Base-by-base conservation (phyloP, 495 filamentous ascomycete species). In the Tuber umbilicatum region DNA sequence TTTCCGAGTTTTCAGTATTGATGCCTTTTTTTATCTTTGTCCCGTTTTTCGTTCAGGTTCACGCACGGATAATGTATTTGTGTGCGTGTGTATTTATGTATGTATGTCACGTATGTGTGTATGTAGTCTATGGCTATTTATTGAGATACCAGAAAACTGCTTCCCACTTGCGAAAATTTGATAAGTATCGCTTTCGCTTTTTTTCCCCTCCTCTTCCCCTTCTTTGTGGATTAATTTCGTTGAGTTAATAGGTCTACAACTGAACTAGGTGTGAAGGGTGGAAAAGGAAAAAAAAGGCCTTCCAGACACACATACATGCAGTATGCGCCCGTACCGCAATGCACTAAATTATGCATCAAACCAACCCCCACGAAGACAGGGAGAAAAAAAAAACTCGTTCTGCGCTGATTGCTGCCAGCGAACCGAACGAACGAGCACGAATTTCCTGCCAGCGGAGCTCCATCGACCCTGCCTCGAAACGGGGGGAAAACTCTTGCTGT, bases 381-480 rank as follows among this genome's bases (percentile, higher is more conserved):
- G 2, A 10, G 21, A n/a, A n/a, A 50, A 50, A 64, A 64, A 64
- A 64, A 17, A 31, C 55, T 64, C 55, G 31, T 64, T 27, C 55
- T 64, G 9, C 50, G 50, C n/a, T 60, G 50, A 60, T 60, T 60
- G 50, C 50, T 60, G 50, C 50, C 50, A 60, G 50, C 50, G 50
- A 60, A 60, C 50, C 50, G 50, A 60, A 50, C 23, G 23, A 50
- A n/a, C 5, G 50, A 27, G 55, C 55, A 64, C n/a, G n/a, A 60
- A 60, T 60, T 27, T 60, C 55, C 55, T 64, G 55, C 55, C 55
- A 64, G 55, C 27, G 55, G 55, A 31, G 55, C 55, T 64, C 31
- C 27, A 64, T 17, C 14, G 14, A 64, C 55, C 55, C 55, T 35
- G 55, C 27, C 27, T 64, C 31, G 55, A 64, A 64, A 64, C 55